Evolutionary conservation across 2,329 filamentous ascomycete genomes (phyloP).

Genomic region (Blastomyces parvus): DNA sequence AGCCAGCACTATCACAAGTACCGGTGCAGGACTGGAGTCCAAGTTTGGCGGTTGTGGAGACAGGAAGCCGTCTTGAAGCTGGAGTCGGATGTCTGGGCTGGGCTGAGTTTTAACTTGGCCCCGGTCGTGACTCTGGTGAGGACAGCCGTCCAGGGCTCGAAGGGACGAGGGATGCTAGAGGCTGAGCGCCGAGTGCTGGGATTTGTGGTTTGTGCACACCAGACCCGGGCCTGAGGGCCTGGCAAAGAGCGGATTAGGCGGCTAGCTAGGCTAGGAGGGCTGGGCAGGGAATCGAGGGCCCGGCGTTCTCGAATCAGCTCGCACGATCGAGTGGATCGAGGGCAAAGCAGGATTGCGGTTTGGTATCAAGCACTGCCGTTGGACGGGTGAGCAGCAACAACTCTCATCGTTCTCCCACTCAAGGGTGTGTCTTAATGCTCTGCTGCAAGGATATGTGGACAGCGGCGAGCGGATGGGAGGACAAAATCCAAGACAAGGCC

Average conservation of each 20-base stretch:
- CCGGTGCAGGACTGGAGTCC: neutral
- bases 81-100: slow-evolving; percentile 2
- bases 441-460: neutral
- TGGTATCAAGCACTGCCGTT: neutral
- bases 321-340: neutral
- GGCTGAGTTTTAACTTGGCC: slow-evolving; percentile 1
- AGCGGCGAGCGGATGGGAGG: neutral
- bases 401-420: neutral
- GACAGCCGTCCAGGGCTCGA: neutral
- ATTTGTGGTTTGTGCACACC: neutral
- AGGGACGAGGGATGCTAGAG: neutral
- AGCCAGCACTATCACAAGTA: neutral
- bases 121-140: neutral
- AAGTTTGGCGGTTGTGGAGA: neutral
- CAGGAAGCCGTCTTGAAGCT: neutral
- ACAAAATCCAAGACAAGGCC: neutral
- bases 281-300: neutral
- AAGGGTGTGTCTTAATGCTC: neutral
- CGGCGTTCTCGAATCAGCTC: neutral
- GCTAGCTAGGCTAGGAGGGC: neutral
- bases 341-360: neutral
- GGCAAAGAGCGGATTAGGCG: neutral
- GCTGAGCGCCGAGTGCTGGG: neutral
- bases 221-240: neutral
- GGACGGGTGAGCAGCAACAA: neutral